A percentile compares a stretch with the other conserved stretches of the same genome.
Conservation (phyloP, 768 basidiomycete species). For the Trametes gibbosa region DNA sequence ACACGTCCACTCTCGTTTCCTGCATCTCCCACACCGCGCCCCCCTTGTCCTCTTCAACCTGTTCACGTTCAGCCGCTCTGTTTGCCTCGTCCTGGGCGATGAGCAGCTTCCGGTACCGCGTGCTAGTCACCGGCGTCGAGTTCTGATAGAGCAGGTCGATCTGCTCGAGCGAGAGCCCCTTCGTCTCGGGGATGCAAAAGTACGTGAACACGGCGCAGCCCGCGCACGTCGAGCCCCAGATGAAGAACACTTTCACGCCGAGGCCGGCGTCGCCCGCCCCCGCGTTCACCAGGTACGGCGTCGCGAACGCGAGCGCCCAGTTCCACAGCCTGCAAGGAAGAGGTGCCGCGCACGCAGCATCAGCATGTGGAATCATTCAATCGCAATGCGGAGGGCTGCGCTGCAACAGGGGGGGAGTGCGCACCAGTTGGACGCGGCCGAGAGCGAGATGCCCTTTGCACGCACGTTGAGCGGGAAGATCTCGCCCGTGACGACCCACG, state of each 20-base stretch:
- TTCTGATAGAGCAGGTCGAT: background rate
- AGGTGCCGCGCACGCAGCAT: too few relatives aligned
- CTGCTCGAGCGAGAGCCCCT: background rate
- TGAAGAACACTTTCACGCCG: background rate
- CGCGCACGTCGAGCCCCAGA: background rate
- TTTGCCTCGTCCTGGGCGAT: background rate
- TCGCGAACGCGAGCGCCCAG: background rate
- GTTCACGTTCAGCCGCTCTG: too few relatives aligned
- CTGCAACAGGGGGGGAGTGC: background rate
- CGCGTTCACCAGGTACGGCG: background rate
- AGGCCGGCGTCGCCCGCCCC: background rate
- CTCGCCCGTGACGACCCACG: constrained; percentile 34
- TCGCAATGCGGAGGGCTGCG: too few relatives aligned
- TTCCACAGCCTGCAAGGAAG: background rate
- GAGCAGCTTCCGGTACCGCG: background rate
- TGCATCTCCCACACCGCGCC: background rate
- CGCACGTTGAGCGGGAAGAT: constrained; percentile 33
- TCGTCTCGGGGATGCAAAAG: background rate
- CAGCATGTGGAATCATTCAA: background rate
- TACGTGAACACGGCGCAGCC: background rate
- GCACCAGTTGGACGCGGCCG: constrained; percentile 30
- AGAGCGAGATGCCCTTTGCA: constrained; percentile 33
- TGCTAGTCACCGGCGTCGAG: background rate
- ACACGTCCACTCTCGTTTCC: background rate
- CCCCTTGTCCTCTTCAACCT: background rate